phyloP scores from a whole-genome alignment of 2,329 filamentous ascomycete genomes.

The Dissoconium aciculare region DNA sequence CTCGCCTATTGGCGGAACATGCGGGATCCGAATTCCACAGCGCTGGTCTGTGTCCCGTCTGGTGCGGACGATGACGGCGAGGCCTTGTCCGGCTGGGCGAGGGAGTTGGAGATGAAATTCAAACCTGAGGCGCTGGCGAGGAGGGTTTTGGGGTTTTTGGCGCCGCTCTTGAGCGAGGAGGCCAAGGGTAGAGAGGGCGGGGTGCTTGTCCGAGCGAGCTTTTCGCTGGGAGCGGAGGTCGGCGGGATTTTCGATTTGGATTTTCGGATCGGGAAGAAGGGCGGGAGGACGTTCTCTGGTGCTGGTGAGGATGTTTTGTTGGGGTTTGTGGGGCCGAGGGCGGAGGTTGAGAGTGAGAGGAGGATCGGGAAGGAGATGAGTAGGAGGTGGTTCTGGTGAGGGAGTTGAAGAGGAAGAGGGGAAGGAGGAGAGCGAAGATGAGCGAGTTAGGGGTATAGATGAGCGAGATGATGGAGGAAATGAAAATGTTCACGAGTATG shows the following conservation, averaged over 20 bases:
- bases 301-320: slow-evolving; percentile 24
- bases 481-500: no score
- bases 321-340: slow-evolving; percentile 29
- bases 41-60: slow-evolving; percentile 21
- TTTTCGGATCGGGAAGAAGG: slow-evolving; percentile 25
- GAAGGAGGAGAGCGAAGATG: no score
- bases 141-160: slow-evolving; percentile 27
- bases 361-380: slow-evolving; percentile 29
- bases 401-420: no score
- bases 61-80: slow-evolving; percentile 18
- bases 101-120: slow-evolving; percentile 27
- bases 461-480: no score
- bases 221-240: slow-evolving; percentile 27
- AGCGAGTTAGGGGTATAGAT: background rate
- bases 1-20: slow-evolving; percentile 31
- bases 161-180: slow-evolving; percentile 25
- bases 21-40: slow-evolving; percentile 26
- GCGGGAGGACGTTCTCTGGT: slow-evolving; percentile 4
- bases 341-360: slow-evolving; percentile 29
- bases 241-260: slow-evolving; percentile 34
- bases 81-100: slow-evolving; percentile 31
- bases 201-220: slow-evolving; percentile 31
- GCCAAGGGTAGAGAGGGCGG: slow-evolving; percentile 29
- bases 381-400: slow-evolving; percentile 31
- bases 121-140: slow-evolving; percentile 28